phyloP scores from a whole-genome alignment of 257 asterid species.

The Mitragyna speciosa region DNA sequence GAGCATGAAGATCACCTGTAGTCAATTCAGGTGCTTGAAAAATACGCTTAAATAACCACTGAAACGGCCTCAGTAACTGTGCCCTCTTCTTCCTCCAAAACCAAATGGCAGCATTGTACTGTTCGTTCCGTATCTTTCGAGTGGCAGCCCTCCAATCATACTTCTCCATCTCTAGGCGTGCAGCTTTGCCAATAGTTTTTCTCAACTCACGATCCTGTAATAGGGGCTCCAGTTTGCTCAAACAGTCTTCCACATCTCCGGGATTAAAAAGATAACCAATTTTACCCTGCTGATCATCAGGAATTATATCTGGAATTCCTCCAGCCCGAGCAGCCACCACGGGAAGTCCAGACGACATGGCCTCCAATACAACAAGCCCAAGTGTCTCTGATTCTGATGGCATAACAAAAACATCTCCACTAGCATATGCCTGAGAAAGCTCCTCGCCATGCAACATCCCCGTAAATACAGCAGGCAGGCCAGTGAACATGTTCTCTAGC shows the following conservation, averaged over 20 bases:
- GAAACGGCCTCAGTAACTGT: constrained; percentile 55
- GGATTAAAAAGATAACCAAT: constrained; percentile 77
- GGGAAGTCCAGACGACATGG: constrained; percentile 96
- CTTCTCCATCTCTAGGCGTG: constrained; percentile 83
- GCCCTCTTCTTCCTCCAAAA: constrained; percentile 86
- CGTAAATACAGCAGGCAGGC: constrained; percentile 81
- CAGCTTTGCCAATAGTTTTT: constrained; percentile 71
- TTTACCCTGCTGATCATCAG: constrained; percentile 79
- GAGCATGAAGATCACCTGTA: constrained; percentile 19
- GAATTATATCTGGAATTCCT: constrained; percentile 90
- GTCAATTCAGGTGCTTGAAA: constrained; percentile 37
- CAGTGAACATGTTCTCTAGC: constrained; percentile 68
- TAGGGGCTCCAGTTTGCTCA: constrained; percentile 73
- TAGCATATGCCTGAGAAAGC: constrained; percentile 93
- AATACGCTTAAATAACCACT: constrained; percentile 57
- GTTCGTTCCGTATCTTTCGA: constrained; percentile 66
- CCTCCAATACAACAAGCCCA: constrained; percentile 88
- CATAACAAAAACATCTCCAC: constrained; percentile 86
- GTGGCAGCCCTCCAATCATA: constrained; percentile 97
- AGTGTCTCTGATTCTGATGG: constrained; percentile 97
- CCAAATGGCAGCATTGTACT: constrained; percentile 84
- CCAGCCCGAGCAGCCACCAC: constrained; percentile 98
- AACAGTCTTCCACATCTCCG: constrained; percentile 84
- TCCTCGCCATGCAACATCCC: constrained; percentile 94
- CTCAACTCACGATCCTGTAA: constrained; percentile 55